phyloP scores from a whole-genome alignment of 352 stramenopile species.

The Phytopythium litorale region DNA sequence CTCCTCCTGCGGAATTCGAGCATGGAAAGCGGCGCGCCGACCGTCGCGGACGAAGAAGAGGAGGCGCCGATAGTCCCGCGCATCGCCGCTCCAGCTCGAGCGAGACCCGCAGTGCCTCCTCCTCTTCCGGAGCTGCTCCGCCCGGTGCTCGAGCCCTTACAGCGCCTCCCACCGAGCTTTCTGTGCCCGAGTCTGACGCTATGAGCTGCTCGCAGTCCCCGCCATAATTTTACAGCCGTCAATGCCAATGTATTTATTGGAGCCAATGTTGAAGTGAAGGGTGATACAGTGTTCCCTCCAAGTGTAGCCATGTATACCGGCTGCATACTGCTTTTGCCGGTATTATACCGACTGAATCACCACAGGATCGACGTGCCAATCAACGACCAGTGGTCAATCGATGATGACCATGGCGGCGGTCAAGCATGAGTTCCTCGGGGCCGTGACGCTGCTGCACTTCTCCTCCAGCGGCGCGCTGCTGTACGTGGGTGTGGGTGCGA shows the following conservation, averaged over 20 bases:
- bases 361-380: background rate
- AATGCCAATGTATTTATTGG: conserved; percentile 1
- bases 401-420: conserved; percentile 13
- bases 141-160: background rate
- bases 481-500: conserved; percentile 65
- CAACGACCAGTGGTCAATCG: too few species aligned
- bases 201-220: background rate
- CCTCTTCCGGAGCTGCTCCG: background rate
- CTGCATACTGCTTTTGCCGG: conserved; percentile 8
- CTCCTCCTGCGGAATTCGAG: background rate
- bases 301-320: conserved; percentile 15
- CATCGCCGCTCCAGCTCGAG: background rate
- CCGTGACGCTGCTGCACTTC: conserved; percentile 82
- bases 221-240: background rate
- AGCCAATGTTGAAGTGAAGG: background rate
- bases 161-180: background rate
- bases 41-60: conserved; percentile 10
- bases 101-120: background rate
- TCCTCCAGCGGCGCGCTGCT: conserved; percentile 62
- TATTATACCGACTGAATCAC: background rate
- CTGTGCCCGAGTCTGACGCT: background rate
- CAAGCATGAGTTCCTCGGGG: conserved; percentile 77
- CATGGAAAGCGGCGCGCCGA: conserved; percentile 6
- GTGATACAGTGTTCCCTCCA: background rate
- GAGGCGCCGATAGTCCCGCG: conserved; percentile 2